Evolutionary conservation across 2,329 filamentous ascomycete species (phyloP), one percentile per base, ranked within the genome.

Genomic region (Stagonosporopsis tanaceti): DNA sequence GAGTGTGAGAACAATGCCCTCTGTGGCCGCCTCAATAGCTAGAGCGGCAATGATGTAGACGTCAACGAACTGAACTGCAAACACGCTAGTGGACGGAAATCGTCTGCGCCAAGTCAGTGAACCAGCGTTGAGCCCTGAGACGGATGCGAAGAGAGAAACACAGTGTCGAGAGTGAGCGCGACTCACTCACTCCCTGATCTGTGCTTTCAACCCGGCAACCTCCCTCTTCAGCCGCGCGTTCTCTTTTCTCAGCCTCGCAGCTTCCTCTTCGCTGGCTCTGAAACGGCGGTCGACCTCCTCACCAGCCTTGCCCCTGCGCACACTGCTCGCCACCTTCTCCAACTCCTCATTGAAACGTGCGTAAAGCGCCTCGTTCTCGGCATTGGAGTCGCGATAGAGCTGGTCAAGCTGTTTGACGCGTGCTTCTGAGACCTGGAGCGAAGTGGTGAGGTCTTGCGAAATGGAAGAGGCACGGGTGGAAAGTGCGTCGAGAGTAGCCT

Each of bases 281-380:
- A 97, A 75, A 71, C 87, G 87, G 34, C 79, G 79, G 70, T 93
- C 84, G 58, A 97, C 77, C 67, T 94, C 91, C 67, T 93, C 90
- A 67, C 91, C 90, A 11, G 91, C 92, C 39, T 92, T 89, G 46
- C 90, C 89, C 4, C 87, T 86, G 64, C 87, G 87, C 45, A 95
- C 83, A 38, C 67, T 70, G 38, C 89, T 91, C 74, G 87, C 89
- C 59, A 97, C 91, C 79, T 90, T 92, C 66, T 87, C 89, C 45
- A 98, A 80, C 78, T 97, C 94, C n/a, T 87, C 86, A 69, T 97
- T 97, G 81, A 97, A 97, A 59, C 89, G 89, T 64, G 94, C 90
- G 76, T 97, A 97, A 53, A 98, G 82, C 28, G 94, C 85, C 78
- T 97, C 93, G 68, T 97, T 98, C 80, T 98, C 94, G 0, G 92